Evolutionary conservation across 2,329 filamentous ascomycete species (phyloP), one percentile per base, ranked within the genome.

Genomic region (Fusarium domesticum): DNA sequence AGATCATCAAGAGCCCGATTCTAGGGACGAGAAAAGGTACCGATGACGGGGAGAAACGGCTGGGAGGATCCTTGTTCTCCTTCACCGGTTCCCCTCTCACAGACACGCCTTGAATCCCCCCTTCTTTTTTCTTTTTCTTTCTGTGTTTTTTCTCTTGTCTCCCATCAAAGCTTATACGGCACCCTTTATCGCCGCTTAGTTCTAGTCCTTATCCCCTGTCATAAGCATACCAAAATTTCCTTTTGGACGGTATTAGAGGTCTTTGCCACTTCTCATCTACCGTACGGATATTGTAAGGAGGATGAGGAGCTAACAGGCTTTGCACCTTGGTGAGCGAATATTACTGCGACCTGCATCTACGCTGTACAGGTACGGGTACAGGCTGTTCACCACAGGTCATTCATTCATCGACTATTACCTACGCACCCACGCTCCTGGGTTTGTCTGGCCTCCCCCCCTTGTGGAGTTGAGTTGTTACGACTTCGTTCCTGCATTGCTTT

Each of bases 401-500:
- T n/a, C n/a, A n/a, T n/a, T 23, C 20, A 23, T 23, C 6, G 20
- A 10, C 20, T 10, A 23, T 45, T 25, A 28, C 39, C 19, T 50
- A 50, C 45, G 47, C 41, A 48, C 41, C 48, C 47, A 39, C 37
- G 5, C 34, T 20, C 34, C 28, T 39, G 39, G 32, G 15, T 44
- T 55, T 48, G 53, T 23, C 20, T 23, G 6, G 40, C 45, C 56
- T 44, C 45, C 43, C 43, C 50, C 41, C 48, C 47, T 35, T 36
- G 43, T 42, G 30, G 42, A 43, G 52, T 48, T 49, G 48, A 57
- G 47, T 50, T 49, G 47, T 43, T 53, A 47, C 40, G 45, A 44
- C 55, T 56, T 59, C 39, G 57, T 60, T 60, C 57, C 57, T 60
- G 57, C 57, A 60, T 59, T 42, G 51, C 54, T 54, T 8, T 11